A percentile compares a stretch with the other conserved stretches of the same genome.
These are phyloP conservation scores for Fusarium foetens DNA, from an alignment of 2,329 filamentous ascomycete genomes.

Conservation along the genomic window DNA sequence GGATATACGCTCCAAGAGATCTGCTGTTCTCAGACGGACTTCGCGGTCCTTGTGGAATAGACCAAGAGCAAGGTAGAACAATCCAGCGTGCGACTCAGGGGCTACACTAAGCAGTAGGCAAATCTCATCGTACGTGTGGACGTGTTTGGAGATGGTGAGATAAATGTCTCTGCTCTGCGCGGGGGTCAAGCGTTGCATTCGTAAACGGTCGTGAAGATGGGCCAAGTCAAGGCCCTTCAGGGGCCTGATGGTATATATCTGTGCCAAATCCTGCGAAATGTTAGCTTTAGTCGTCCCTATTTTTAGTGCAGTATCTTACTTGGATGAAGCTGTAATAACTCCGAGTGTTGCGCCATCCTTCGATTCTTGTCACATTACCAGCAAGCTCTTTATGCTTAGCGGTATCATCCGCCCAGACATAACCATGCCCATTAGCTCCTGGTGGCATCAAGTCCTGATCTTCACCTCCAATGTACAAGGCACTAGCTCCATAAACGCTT, in stretches of 20 bases:
- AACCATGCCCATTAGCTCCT: conserved; percentile 83
- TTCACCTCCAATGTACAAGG: conserved; percentile 84
- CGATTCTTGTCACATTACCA: conserved; percentile 90
- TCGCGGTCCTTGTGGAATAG: conserved; percentile 89
- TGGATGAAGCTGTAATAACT: conserved; percentile 97
- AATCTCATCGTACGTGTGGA: conserved; percentile 85
- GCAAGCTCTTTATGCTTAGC: conserved; percentile 86
- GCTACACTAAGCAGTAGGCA: conserved; percentile 84
- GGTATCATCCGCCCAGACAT: conserved; percentile 90
- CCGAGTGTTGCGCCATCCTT: conserved; percentile 95
- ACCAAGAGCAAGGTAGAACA: conserved; percentile 91
- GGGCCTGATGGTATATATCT: conserved; percentile 71
- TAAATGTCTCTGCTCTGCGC: conserved; percentile 86
- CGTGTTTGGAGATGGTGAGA: conserved; percentile 77
- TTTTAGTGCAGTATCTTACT: conserved; percentile 55
- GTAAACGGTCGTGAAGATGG: conserved; percentile 91
- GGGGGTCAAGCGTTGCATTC: conserved; percentile 80
- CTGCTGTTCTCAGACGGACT: conserved; percentile 80
- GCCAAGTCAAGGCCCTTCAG: conserved; percentile 86
- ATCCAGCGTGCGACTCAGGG: conserved; percentile 84
- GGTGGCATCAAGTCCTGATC: conserved; percentile 70
- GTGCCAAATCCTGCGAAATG: conserved; percentile 68
- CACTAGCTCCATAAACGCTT: conserved; percentile 91
- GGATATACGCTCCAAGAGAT: conserved; percentile 82
- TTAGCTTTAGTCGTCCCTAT: conserved; percentile 14